Base-by-base conservation (phyloP, 2,329 filamentous ascomycete species). In the Onygenales sp. region DNA sequence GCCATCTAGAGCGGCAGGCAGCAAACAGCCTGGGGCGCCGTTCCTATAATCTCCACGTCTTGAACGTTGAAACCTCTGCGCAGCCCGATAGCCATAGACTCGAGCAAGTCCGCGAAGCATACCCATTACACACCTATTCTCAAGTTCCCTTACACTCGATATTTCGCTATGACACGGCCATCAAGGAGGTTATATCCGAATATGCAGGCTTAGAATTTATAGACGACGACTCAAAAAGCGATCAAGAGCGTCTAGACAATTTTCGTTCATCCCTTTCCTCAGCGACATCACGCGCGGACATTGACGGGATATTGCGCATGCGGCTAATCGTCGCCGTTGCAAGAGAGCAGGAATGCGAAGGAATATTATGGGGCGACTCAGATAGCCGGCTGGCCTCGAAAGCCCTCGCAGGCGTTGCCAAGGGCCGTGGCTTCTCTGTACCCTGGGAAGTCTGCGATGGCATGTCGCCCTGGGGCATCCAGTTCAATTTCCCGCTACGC, bases 351-450 rank as follows among this genome's bases (percentile, higher is more conserved):
- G 71, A 65, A 10, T 93, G 84, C 66, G 80, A 85, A 58, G 83
- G 83, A 10, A 78, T 97, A 43, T 71, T 97, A 1, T 85, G 93
- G 69, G 91, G 88, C 21, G 85, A 92, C 70, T 94, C 83, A 59
- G 95, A 93, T 17, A 96, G 90, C 5, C 82, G 84, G 13, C 82
- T 98, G 33, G 92, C 93, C 3, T 89, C 92, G 60, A 84, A 89
- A 63, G 88, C 89, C 0, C 80, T 98, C 11, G 78, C 89, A 6
- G 89, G 93, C 71, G 90, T 92, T 2, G 90, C 92, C 27, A 96
- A 95, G 71, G 93, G 93, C 1, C 81, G 92, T 48, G 93, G 92
- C 0, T 90, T 86, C 60, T 82, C 86, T 4, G 72, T 97, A 17
- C 88, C 91, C 1, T 92, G 86, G 83, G 82, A 87, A 60, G 81